These are phyloP conservation scores for Diaporthe velutina DNA, from an alignment of 2,329 filamentous ascomycete genomes.

Conservation along the genomic window DNA sequence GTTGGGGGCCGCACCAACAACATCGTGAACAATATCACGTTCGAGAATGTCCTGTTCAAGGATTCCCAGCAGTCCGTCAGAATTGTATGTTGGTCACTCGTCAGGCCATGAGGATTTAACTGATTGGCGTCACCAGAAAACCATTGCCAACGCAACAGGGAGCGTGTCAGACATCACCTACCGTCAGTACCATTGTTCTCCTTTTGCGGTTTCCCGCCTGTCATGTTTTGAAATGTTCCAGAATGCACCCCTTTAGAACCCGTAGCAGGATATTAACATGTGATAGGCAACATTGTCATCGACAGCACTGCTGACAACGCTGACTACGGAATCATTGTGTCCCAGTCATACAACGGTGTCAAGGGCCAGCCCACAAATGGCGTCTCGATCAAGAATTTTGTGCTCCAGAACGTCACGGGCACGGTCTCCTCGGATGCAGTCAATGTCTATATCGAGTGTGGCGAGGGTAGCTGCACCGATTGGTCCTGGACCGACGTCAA, in stretches of 20 bases:
- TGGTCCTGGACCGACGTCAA: slow-evolving; percentile 53
- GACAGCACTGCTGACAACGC: slow-evolving; percentile 54
- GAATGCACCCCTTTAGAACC: too few relatives aligned
- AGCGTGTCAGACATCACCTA: slow-evolving; percentile 66
- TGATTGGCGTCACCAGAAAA: slow-evolving; percentile 61
- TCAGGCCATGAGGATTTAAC: slow-evolving; percentile 48
- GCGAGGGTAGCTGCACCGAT: slow-evolving; percentile 50
- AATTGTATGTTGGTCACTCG: slow-evolving; percentile 47
- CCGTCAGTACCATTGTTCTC: too few relatives aligned
- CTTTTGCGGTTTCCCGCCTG: too few relatives aligned
- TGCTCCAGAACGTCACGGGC: slow-evolving; percentile 56
- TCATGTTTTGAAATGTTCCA: too few relatives aligned
- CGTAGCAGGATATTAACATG: too few relatives aligned
- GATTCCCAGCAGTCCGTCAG: slow-evolving; percentile 55
- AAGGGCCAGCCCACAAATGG: slow-evolving; percentile 57
- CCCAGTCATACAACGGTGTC: slow-evolving; percentile 68
- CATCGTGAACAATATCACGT: slow-evolving; percentile 64
- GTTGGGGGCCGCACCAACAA: slow-evolving; percentile 70
- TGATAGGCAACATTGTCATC: slow-evolving; percentile 65
- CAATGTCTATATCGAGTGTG: slow-evolving; percentile 55
- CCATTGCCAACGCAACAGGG: slow-evolving; percentile 63
- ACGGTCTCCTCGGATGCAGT: slow-evolving; percentile 47
- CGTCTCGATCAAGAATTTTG: slow-evolving; percentile 60
- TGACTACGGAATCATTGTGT: slow-evolving; percentile 68
- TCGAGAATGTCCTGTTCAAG: slow-evolving; percentile 60